These are phyloP conservation scores for Kazachstania psychrophila DNA, from an alignment of 805 yeast genomes.

Conservation along the genomic window DNA sequence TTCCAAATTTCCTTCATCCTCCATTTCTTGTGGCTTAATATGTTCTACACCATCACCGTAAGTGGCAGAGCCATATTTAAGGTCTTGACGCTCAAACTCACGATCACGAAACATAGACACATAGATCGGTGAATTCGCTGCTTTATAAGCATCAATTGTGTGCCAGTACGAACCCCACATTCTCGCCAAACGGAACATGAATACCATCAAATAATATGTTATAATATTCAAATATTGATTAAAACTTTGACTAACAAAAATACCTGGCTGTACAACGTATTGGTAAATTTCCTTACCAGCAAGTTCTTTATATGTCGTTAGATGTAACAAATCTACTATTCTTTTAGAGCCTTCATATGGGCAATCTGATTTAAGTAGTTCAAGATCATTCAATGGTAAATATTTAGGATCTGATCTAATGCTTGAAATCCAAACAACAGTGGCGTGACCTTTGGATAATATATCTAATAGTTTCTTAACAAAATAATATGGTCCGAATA, in stretches of 20 bases:
- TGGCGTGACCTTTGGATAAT: constrained; percentile 46
- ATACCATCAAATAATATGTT: constrained; percentile 77
- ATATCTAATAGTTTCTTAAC: constrained; percentile 52
- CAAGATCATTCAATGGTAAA: constrained; percentile 65
- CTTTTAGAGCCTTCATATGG: constrained; percentile 92
- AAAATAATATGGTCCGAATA: constrained; percentile 85
- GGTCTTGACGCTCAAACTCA: constrained; percentile 35
- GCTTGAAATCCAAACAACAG: constrained; percentile 77
- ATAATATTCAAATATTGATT: constrained; percentile 63
- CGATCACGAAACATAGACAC: constrained; percentile 44
- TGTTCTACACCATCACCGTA: constrained; percentile 55
- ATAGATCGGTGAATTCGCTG: constrained; percentile 77
- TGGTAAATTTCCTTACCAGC: constrained; percentile 49
- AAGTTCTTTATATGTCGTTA: constrained; percentile 52
- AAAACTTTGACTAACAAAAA: constrained; percentile 76
- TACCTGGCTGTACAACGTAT: constrained; percentile 90
- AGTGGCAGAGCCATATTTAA: constrained; percentile 69
- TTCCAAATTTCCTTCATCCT: constrained; percentile 53
- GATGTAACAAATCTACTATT: constrained; percentile 71
- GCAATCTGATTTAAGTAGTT: constrained; percentile 49
- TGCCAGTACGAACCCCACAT: constrained; percentile 79
- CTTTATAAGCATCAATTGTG: constrained; percentile 76
- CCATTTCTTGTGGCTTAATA: constrained; percentile 47
- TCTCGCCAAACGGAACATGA: constrained; percentile 75
- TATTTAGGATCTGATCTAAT: constrained; percentile 68